Conservation (phyloP, 169 alveolate genomes). For the Plasmodium vivax region DNA sequence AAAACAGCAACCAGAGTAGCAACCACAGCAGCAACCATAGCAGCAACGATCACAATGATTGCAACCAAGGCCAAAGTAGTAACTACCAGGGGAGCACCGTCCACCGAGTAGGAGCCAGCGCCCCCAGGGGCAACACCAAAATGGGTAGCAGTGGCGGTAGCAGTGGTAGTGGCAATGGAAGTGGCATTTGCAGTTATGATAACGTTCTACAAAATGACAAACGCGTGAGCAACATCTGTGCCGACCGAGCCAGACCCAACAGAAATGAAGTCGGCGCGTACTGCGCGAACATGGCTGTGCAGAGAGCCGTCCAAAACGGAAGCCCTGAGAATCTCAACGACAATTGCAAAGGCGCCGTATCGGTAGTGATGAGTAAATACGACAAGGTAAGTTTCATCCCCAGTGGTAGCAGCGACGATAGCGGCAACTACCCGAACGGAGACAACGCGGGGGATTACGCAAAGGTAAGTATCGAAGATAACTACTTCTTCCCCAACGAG, state of each 20-base stretch:
- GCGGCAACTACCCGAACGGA: not conserved
- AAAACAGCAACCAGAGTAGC: not conserved
- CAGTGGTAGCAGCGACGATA: not conserved
- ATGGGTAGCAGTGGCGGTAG: not conserved
- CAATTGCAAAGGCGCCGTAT: not conserved
- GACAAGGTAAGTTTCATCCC: not conserved
- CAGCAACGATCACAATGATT: not conserved
- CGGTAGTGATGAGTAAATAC: not conserved
- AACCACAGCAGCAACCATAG: slow-evolving; percentile 12
- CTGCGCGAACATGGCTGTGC: not conserved
- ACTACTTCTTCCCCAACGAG: slow-evolving; percentile 8
- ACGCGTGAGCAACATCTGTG: not conserved
- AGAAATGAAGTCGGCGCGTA: not conserved
- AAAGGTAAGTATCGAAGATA: slow-evolving; percentile 10
- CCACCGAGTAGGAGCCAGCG: not conserved
- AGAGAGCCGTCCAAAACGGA: not conserved
- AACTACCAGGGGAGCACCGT: not conserved
- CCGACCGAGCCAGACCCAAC: not conserved
- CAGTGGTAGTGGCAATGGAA: no score
- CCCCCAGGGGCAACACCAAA: not conserved
- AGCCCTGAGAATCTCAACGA: not conserved
- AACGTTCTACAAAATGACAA: not conserved
- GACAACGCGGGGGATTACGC: not conserved
- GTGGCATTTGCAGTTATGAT: not conserved
- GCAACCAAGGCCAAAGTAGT: not conserved